phyloP scores from a whole-genome alignment of 208 protist species.

The Leishmania braziliensis region DNA sequence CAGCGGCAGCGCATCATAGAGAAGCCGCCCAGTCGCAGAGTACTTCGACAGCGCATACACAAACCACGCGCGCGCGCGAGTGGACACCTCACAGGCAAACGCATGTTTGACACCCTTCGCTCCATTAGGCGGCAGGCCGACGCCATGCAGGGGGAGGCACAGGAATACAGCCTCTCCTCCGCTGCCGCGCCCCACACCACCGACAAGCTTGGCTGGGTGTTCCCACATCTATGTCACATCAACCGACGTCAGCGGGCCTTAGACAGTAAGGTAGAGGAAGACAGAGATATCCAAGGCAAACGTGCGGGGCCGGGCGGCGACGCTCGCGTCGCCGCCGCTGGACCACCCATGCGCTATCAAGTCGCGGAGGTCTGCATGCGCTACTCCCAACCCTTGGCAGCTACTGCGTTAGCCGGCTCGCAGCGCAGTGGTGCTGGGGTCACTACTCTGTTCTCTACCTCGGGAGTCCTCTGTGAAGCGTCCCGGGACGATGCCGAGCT shows the following conservation, averaged over 20 bases:
- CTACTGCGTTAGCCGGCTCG: not conserved
- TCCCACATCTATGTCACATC: slow-evolving; percentile 4
- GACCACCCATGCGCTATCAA: not conserved
- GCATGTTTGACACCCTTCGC: slow-evolving; percentile 46
- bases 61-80: not conserved
- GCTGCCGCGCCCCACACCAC: not conserved
- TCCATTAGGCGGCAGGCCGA: slow-evolving; percentile 21
- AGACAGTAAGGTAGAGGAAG: not conserved
- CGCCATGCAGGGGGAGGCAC: not conserved
- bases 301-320: not conserved
- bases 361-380: not conserved
- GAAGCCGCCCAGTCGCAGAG: not conserved
- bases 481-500: slow-evolving; percentile 4
- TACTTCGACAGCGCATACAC: not conserved
- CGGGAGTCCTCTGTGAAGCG: not conserved
- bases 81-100: not conserved
- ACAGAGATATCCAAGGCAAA: not conserved
- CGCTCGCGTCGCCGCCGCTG: not conserved
- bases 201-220: slow-evolving; percentile 3
- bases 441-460: not conserved
- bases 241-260: slow-evolving; percentile 4
- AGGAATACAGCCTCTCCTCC: not conserved
- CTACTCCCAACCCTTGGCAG: slow-evolving; percentile 3
- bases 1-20: not conserved
- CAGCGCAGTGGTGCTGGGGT: not conserved